phyloP scores from a whole-genome alignment of 164 flowering plant genomes.

The Chloranthus sessilifolius region DNA sequence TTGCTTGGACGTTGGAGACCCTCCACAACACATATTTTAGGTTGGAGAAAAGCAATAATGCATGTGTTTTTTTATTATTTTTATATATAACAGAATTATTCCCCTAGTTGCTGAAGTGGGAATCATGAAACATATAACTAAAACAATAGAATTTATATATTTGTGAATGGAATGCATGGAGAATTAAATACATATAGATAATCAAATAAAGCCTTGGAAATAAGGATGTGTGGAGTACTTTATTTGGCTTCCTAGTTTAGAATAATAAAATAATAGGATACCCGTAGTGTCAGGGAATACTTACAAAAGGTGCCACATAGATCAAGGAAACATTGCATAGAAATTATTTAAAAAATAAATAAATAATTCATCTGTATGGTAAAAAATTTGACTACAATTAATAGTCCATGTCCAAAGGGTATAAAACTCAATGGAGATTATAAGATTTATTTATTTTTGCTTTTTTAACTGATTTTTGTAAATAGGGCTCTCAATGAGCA shows the following conservation, averaged over 20 bases:
- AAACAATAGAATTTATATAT: slow-evolving; percentile 3
- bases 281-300: too few relatives aligned
- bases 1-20: too few relatives aligned
- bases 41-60: slow-evolving; percentile 60
- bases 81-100: slow-evolving; percentile 45
- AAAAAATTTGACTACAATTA: too few relatives aligned
- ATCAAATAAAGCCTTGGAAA: not conserved
- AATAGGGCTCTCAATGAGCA: not conserved
- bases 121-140: slow-evolving; percentile 2
- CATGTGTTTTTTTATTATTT: slow-evolving; percentile 29
- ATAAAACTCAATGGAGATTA: too few relatives aligned
- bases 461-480: not conserved
- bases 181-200: slow-evolving; percentile 7
- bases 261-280: not conserved
- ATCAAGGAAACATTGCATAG: not conserved
- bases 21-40: slow-evolving; percentile 23
- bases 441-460: not conserved
- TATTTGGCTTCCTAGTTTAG: not conserved
- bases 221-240: not conserved
- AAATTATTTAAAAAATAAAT: not conserved
- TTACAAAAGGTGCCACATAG: too few relatives aligned
- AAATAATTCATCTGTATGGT: too few relatives aligned
- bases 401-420: too few relatives aligned
- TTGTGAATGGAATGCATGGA: slow-evolving; percentile 27
- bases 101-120: slow-evolving; percentile 24